Evolutionary conservation across 108 stramenopile species (phyloP), one percentile per base, ranked within the genome.

Genomic region (Conticribra guillardii): DNA sequence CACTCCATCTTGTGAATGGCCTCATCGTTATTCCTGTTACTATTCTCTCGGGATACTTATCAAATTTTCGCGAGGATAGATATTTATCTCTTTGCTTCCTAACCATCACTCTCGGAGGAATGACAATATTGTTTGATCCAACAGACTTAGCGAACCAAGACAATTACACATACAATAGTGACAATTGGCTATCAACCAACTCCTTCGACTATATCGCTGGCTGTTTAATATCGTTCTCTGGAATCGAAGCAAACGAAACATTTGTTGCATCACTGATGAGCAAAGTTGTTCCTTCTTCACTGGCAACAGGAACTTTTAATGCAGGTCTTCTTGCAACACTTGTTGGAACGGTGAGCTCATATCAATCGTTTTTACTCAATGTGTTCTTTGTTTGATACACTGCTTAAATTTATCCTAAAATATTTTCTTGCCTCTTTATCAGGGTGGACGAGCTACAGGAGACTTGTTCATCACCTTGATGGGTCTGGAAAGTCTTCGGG

Each of bases 401-500:
- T 9, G 2, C 60, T 61, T 33, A 61, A 24, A 4, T 19, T 46
- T 19, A 28, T 45, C 14, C 37, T 60, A 15, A 15, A 9, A 28
- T 49, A 27, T 49, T 34, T 49, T 29, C n/a, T n/a, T 31, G 17
- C n/a, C n/a, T n/a, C n/a, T n/a, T n/a, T n/a, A n/a, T n/a, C 50
- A 67, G 67, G 66, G 75, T 30, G 87, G 84, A 55, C 66, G 83
- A 21, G 87, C 84, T 17, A 56, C 64, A 11, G 87, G 87, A 55
- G 85, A 88, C 58, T 28, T 80, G n/a, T 86, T 88, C 44, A 86
- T 88, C 51, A 85, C 83, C 14, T 41, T 67, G 22, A 85, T 88
- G 87, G 87, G 85, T 23, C 70, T 75, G 17, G 60, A 82, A 17
- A 80, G 81, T 34, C 82, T 88, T 26, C 77, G 87, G 4, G 81